Conservation (phyloP, 2,329 filamentous ascomycete species). For the Diaporthe ampelina region DNA sequence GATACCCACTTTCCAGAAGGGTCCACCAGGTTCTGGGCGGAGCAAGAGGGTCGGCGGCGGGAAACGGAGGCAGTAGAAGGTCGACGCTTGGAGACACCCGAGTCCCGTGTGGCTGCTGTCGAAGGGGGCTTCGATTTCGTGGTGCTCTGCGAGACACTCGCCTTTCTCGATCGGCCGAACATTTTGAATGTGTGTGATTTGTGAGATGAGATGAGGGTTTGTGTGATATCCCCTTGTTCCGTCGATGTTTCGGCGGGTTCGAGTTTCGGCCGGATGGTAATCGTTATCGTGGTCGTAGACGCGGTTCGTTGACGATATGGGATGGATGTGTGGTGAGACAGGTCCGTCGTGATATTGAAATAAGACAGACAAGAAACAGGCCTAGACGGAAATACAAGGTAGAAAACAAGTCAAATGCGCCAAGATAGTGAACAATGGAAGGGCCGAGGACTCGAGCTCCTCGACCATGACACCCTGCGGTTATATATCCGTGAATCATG, state of each 20-base stretch:
- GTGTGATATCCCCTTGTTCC: constrained; percentile 5
- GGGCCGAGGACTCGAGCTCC: constrained; percentile 11
- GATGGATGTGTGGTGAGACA: background rate
- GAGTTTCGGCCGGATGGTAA: background rate
- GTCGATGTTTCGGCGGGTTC: background rate
- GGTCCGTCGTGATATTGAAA: constrained; percentile 38
- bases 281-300: constrained; percentile 21
- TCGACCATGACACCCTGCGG: constrained; percentile 11
- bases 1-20: constrained; percentile 54
- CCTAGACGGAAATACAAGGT: constrained; percentile 36
- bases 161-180: constrained; percentile 42
- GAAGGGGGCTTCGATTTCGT: constrained; percentile 65
- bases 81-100: constrained; percentile 68
- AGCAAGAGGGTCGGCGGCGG: constrained; percentile 63
- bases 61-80: constrained; percentile 56
- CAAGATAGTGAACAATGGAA: constrained; percentile 19
- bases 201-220: background rate
- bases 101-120: constrained; percentile 66
- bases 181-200: constrained; percentile 33
- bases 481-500: constrained; percentile 33
- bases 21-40: constrained; percentile 52
- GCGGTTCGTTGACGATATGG: constrained; percentile 16
- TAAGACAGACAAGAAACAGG: constrained; percentile 39
- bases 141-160: constrained; percentile 40
- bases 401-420: constrained; percentile 35